Evolutionary conservation across 176 grass and related monocot genomes (phyloP).

Genomic region (Aegilops tauschii): DNA sequence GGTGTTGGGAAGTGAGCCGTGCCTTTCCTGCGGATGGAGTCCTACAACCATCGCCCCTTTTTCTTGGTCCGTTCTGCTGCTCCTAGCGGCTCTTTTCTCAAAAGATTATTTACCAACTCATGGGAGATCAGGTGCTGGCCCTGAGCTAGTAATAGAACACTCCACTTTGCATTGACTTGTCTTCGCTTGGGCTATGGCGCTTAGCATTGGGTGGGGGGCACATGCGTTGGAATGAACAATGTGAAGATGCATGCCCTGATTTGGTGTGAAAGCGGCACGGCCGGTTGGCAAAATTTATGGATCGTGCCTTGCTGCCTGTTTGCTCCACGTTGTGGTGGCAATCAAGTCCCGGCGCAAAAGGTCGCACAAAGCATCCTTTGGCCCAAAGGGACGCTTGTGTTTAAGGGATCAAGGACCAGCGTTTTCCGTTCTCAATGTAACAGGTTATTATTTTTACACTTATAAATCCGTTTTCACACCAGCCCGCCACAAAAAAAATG

Average conservation of each 20-base stretch:
- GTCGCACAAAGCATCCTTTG: not conserved
- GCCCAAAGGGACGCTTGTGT: not conserved
- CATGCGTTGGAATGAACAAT: not conserved
- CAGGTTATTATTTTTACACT: no score
- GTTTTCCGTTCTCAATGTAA: no score
- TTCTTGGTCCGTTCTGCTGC: not conserved
- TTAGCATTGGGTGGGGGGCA: not conserved
- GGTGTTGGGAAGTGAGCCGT: conserved; percentile 20
- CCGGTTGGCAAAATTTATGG: conserved; percentile 22
- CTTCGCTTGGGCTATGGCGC: no score
- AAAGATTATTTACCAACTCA: no score
- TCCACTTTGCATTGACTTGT: not conserved
- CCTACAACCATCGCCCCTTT: not conserved
- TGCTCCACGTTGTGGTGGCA: conserved; percentile 6
- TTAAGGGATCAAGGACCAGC: not conserved
- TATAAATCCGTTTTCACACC: no score
- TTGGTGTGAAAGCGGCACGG: not conserved
- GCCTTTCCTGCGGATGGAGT: not conserved
- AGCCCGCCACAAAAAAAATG: no score
- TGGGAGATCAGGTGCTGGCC: not conserved
- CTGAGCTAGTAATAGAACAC: not conserved
- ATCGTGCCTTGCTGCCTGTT: conserved; percentile 10
- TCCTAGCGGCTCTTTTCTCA: not conserved
- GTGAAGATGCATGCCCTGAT: not conserved
- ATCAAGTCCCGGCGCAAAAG: conserved; percentile 23